These are phyloP conservation scores for Daucus carota DNA, from an alignment of 129 eudicot species.

Conservation along the genomic window DH1_v3.0 NC_030381.2:25576001-25576500, in stretches of 20 bases:
- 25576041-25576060: constrained; percentile 69
- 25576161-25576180: constrained; percentile 95
- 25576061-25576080: constrained; percentile 74
- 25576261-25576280: constrained; percentile 96
- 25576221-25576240: constrained; percentile 55
- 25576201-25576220: constrained; percentile 87
- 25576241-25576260: constrained; percentile 71
- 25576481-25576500: constrained; percentile 45
- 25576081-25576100: constrained; percentile 69
- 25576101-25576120: constrained; percentile 79
- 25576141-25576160: constrained; percentile 76
- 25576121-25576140: constrained; percentile 81
- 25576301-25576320: constrained; percentile 69
- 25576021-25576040: constrained; percentile 69
- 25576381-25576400: constrained; percentile 25
- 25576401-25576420: constrained; percentile 29
- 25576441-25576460: constrained; percentile 54
- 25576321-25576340: constrained; percentile 64
- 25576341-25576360: constrained; percentile 23
- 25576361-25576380: constrained; percentile 16
- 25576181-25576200: constrained; percentile 85
- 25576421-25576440: constrained; percentile 49
- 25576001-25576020: constrained; percentile 66
- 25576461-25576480: constrained; percentile 32
- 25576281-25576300: constrained; percentile 80